Conservation (phyloP, 2,329 filamentous ascomycete genomes). For the Didymella arachidicola region DNA sequence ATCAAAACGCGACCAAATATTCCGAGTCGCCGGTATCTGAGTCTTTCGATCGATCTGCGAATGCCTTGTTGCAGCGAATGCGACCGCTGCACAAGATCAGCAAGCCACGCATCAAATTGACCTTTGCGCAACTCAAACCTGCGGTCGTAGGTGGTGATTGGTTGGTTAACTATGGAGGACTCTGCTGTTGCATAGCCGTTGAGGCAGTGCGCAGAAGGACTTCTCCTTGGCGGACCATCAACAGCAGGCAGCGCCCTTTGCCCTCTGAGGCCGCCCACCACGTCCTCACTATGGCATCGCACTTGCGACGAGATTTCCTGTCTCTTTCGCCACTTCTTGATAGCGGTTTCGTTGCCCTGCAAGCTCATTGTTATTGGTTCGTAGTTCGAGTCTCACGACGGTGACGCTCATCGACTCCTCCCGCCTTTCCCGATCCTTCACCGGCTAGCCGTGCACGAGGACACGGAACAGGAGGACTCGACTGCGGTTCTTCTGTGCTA, state of each 20-base stretch:
- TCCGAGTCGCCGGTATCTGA: neutral
- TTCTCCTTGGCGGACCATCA: conserved; percentile 17
- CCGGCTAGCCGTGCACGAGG: conserved; percentile 24
- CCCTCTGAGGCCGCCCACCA: conserved; percentile 22
- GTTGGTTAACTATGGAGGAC: conserved; percentile 16
- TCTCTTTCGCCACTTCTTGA: conserved; percentile 7
- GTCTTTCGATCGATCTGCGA: conserved; percentile 6
- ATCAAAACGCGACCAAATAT: neutral
- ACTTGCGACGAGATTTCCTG: conserved; percentile 2
- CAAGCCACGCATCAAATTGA: conserved; percentile 16
- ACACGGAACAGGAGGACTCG: conserved; percentile 10
- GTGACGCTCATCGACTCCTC: conserved; percentile 18
- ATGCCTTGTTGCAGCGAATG: conserved; percentile 6
- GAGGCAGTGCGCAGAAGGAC: conserved; percentile 11
- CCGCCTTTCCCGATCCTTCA: conserved; percentile 34
- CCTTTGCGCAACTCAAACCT: conserved; percentile 2
- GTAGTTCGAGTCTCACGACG: conserved; percentile 5
- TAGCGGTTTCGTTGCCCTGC: neutral
- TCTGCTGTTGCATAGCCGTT: conserved; percentile 11
- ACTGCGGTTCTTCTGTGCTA: conserved; percentile 16
- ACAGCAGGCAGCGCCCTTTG: conserved; percentile 20
- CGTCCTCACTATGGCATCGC: conserved; percentile 10
- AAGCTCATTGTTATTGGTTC: conserved; percentile 5
- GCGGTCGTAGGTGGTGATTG: conserved; percentile 9
- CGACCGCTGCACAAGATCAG: conserved; percentile 9